A percentile compares a stretch with the other conserved stretches of the same genome.
These are phyloP conservation scores for Kuraishia cidri DNA, from an alignment of 805 yeast species.

Conservation along the genomic window DNA sequence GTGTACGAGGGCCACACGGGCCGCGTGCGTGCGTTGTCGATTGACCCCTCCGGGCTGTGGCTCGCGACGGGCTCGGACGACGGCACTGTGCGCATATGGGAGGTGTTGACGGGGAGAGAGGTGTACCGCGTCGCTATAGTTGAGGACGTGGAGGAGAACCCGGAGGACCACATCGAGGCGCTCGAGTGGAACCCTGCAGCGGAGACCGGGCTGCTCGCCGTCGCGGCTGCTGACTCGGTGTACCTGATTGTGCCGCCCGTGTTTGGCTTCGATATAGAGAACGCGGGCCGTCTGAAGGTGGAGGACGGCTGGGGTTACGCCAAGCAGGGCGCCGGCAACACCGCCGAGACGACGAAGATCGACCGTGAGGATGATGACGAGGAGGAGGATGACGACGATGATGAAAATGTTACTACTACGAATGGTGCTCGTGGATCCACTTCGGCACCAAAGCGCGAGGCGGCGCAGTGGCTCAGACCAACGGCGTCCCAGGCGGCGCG, in stretches of 20 bases:
- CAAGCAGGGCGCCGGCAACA: conserved; percentile 24
- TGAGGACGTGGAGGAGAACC: conserved; percentile 38
- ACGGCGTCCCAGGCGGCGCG: conserved; percentile 43
- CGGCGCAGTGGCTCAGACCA: conserved; percentile 82
- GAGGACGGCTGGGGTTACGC: conserved; percentile 92
- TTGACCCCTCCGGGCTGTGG: conserved; percentile 90
- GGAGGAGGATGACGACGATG: conserved; percentile 15
- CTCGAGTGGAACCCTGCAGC: conserved; percentile 87
- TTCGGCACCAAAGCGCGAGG: conserved; percentile 30
- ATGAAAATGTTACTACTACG: not conserved
- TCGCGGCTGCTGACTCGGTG: conserved; percentile 73
- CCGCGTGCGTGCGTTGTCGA: conserved; percentile 69
- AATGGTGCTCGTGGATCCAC: conserved; percentile 6
- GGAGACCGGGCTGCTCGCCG: conserved; percentile 71
- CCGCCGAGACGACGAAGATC: conserved; percentile 25
- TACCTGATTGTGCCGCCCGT: conserved; percentile 83
- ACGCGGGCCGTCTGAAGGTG: conserved; percentile 64
- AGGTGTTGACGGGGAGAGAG: conserved; percentile 90
- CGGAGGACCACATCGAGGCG: conserved; percentile 71
- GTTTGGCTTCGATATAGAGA: conserved; percentile 82
- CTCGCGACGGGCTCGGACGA: conserved; percentile 97
- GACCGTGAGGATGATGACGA: conserved; percentile 30
- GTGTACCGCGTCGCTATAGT: conserved; percentile 52
- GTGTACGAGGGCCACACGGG: conserved; percentile 77
- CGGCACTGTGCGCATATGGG: conserved; percentile 96